Conservation (phyloP, 2,329 filamentous ascomycete genomes). For the Plectosphaerella plurivora region DNA sequence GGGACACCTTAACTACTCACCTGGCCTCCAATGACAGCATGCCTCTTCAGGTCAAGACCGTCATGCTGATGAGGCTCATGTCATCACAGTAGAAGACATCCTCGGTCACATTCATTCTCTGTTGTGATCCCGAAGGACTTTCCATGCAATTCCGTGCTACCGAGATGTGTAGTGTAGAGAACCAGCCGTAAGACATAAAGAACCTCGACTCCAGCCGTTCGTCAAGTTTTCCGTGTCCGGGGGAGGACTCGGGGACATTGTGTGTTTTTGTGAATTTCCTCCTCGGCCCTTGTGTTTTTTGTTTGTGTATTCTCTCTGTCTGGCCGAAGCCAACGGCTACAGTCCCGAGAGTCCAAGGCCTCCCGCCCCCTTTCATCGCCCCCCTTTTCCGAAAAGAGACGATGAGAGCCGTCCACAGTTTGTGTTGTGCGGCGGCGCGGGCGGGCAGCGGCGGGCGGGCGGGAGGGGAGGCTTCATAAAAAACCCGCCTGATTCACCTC, state of each 20-base stretch:
- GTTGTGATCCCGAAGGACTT: slow-evolving; percentile 10
- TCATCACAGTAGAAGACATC: too few relatives aligned
- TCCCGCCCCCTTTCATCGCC: too few relatives aligned
- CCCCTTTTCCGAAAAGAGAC: too few relatives aligned
- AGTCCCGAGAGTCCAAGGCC: slow-evolving; percentile 1
- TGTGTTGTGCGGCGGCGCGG: too few relatives aligned
- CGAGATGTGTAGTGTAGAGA: slow-evolving; percentile 16
- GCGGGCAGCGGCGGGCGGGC: too few relatives aligned
- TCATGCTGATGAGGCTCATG: too few relatives aligned
- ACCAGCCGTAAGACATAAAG: slow-evolving; percentile 16
- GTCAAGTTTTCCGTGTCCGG: slow-evolving; percentile 3
- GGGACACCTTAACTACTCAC: too few relatives aligned
- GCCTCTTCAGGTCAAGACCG: too few relatives aligned
- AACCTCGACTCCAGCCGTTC: slow-evolving; percentile 13
- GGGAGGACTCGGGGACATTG: neutral
- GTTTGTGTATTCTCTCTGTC: neutral
- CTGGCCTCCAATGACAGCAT: too few relatives aligned
- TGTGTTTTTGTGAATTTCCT: neutral
- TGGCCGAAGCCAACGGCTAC: neutral
- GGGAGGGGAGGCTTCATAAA: neutral
- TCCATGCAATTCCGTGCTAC: slow-evolving; percentile 18
- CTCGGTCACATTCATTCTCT: too few relatives aligned
- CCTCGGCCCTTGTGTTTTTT: slow-evolving; percentile 3
- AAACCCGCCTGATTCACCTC: neutral
- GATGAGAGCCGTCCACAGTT: too few relatives aligned